These are phyloP conservation scores for Saraca asoca DNA, from an alignment of 331 rosid genomes.

Conservation along the genomic window DNA sequence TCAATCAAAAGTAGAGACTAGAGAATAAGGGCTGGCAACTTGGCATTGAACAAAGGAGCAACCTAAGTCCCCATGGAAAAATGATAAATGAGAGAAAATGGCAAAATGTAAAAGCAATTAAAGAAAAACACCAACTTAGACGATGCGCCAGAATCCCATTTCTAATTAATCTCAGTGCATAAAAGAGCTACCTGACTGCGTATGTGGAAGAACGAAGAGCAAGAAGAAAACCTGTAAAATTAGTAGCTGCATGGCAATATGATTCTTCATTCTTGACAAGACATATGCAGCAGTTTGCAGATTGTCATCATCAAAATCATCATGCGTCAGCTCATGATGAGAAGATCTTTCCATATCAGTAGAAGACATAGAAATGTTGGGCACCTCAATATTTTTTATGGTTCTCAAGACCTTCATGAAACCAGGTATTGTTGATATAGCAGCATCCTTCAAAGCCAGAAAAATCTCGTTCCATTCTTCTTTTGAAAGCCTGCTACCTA, in stretches of 20 bases:
- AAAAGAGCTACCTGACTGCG: slow-evolving; percentile 12
- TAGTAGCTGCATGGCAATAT: slow-evolving; percentile 88
- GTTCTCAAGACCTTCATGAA: slow-evolving; percentile 78
- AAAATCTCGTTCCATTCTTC: slow-evolving; percentile 82
- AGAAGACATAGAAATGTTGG: slow-evolving; percentile 49
- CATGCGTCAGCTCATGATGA: slow-evolving; percentile 66
- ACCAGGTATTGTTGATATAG: slow-evolving; percentile 75
- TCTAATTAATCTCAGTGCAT: slow-evolving; percentile 11
- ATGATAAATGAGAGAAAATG: neutral
- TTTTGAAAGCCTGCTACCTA: slow-evolving; percentile 72
- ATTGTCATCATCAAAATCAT: slow-evolving; percentile 81
- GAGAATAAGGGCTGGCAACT: too few species aligned
- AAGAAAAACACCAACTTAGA: slow-evolving; percentile 22
- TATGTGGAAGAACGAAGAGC: slow-evolving; percentile 26
- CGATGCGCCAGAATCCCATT: slow-evolving; percentile 21
- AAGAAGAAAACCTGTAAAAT: slow-evolving; percentile 70
- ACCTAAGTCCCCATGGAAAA: neutral
- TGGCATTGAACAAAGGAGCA: too few species aligned
- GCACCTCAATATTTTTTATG: slow-evolving; percentile 61
- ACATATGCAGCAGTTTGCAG: slow-evolving; percentile 81
- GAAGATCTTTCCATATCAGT: slow-evolving; percentile 60
- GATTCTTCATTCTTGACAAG: slow-evolving; percentile 79
- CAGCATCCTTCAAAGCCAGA: slow-evolving; percentile 74
- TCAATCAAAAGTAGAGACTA: too few species aligned
- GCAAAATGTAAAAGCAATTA: neutral